Evolutionary conservation across 164 flowering plant species (phyloP).

Genomic region (Kingdonia uniflora): DNA sequence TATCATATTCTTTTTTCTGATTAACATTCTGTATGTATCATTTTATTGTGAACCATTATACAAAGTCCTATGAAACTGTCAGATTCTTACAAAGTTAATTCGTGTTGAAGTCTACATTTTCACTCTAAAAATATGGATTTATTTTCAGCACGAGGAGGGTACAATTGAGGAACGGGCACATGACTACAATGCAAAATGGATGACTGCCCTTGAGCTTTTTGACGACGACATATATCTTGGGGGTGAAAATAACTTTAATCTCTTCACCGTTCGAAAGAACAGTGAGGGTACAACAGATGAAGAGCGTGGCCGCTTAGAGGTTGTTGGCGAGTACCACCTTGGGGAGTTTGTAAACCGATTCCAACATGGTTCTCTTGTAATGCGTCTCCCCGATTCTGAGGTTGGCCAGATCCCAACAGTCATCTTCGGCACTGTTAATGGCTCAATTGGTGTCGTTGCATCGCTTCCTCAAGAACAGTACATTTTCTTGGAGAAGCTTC

Average conservation of each 20-base stretch:
- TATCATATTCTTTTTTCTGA: no score
- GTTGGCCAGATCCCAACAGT: constrained; percentile 86
- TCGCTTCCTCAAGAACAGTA: constrained; percentile 85
- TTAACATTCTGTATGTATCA: no score
- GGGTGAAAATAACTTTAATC: constrained; percentile 82
- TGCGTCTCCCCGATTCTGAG: constrained; percentile 93
- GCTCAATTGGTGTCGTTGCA: constrained; percentile 86
- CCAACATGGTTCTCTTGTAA: constrained; percentile 91
- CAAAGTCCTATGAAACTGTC: no score
- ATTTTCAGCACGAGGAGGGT: constrained; percentile 86
- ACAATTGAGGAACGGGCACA: constrained; percentile 96
- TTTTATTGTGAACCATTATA: no score
- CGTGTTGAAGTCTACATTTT: neutral
- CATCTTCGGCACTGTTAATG: constrained; percentile 85
- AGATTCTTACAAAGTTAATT: neutral
- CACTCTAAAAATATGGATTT: neutral
- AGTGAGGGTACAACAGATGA: constrained; percentile 97
- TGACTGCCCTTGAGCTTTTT: constrained; percentile 92
- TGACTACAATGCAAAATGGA: constrained; percentile 97
- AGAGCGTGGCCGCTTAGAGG: constrained; percentile 85
- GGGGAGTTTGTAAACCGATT: constrained; percentile 90
- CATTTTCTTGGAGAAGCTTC: constrained; percentile 73
- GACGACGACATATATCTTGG: constrained; percentile 94
- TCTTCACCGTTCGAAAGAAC: constrained; percentile 83
- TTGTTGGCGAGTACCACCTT: constrained; percentile 88